Evolutionary conservation across 192 early-diverging fungal genomes (phyloP).

Genomic region (Podila epicladia): DNA sequence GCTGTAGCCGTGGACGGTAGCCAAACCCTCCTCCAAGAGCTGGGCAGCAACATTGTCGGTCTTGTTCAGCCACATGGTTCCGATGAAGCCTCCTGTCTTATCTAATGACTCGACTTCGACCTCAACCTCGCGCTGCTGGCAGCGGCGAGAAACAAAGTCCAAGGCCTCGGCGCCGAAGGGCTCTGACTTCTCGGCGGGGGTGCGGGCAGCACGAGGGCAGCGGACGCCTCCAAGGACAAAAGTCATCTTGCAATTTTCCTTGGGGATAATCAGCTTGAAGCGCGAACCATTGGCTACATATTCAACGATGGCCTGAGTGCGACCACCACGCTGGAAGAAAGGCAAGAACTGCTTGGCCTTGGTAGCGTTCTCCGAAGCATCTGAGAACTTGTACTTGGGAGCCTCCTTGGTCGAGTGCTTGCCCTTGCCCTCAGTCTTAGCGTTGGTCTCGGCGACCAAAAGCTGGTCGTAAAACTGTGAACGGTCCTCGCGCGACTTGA

Average conservation of each 20-base stretch:
- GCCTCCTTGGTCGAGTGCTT: constrained; percentile 88
- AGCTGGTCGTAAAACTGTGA: constrained; percentile 89
- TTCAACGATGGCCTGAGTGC: constrained; percentile 87
- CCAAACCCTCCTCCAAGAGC: constrained; percentile 84
- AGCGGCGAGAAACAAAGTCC: constrained; percentile 66
- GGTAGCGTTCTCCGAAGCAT: constrained; percentile 83
- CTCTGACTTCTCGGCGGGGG: constrained; percentile 77
- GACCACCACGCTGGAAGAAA: constrained; percentile 83
- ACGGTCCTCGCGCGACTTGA: constrained; percentile 90
- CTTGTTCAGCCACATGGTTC: constrained; percentile 77
- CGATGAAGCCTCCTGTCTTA: constrained; percentile 94
- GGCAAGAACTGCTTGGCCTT: constrained; percentile 90
- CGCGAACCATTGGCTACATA: constrained; percentile 86
- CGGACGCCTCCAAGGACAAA: constrained; percentile 89
- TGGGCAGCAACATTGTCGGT: constrained; percentile 76
- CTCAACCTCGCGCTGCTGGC: constrained; percentile 94
- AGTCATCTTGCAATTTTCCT: constrained; percentile 84
- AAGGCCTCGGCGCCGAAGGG: constrained; percentile 89
- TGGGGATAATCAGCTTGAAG: constrained; percentile 84
- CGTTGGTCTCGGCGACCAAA: constrained; percentile 81
- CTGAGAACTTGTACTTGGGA: constrained; percentile 75
- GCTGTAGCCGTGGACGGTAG: constrained; percentile 84
- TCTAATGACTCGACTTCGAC: constrained; percentile 89
- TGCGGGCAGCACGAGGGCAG: constrained; percentile 81
- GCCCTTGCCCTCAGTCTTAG: constrained; percentile 76